Percentiles rank a stretch among this genome's conserved stretches.
These are phyloP conservation scores for Eutrema yunnanense DNA, from an alignment of 345 rosid genomes.

Conservation along the genomic window DNA sequence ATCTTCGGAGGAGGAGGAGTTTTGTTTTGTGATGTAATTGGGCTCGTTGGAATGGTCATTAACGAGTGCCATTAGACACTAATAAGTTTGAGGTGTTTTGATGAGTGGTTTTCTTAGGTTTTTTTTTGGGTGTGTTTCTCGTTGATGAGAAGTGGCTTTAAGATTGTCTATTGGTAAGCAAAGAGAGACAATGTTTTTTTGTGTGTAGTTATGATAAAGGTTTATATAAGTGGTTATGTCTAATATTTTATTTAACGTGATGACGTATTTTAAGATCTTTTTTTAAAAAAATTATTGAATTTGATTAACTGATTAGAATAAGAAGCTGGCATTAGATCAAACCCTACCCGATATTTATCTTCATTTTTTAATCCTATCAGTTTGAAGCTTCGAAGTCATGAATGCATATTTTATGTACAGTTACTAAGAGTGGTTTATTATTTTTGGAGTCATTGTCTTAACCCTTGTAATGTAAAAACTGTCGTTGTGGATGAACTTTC, in stretches of 20 bases:
- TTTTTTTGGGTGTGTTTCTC: neutral
- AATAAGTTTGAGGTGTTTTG: neutral
- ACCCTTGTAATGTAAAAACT: neutral
- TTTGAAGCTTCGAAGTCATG: slow-evolving; percentile 17
- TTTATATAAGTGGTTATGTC: slow-evolving; percentile 27
- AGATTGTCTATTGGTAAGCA: slow-evolving; percentile 20
- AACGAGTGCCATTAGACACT: slow-evolving; percentile 46
- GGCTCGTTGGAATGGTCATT: slow-evolving; percentile 28
- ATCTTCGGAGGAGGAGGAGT: slow-evolving; percentile 30
- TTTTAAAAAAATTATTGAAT: neutral
- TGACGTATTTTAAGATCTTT: slow-evolving; percentile 21
- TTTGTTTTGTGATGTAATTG: slow-evolving; percentile 22
- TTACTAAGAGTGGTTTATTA: slow-evolving; percentile 5
- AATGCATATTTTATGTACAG: neutral
- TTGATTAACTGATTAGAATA: slow-evolving; percentile 13
- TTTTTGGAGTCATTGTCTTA: neutral
- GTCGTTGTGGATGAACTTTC: neutral
- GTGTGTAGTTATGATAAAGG: slow-evolving; percentile 26
- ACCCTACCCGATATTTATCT: neutral
- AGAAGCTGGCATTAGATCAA: slow-evolving; percentile 26
- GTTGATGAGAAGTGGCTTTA: slow-evolving; percentile 11
- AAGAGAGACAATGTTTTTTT: slow-evolving; percentile 27
- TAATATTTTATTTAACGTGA: slow-evolving; percentile 17
- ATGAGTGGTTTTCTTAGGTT: neutral
- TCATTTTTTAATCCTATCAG: neutral